Evolutionary conservation across 2,329 filamentous ascomycete genomes (phyloP).

Genomic region (Fusarium begoniae): DNA sequence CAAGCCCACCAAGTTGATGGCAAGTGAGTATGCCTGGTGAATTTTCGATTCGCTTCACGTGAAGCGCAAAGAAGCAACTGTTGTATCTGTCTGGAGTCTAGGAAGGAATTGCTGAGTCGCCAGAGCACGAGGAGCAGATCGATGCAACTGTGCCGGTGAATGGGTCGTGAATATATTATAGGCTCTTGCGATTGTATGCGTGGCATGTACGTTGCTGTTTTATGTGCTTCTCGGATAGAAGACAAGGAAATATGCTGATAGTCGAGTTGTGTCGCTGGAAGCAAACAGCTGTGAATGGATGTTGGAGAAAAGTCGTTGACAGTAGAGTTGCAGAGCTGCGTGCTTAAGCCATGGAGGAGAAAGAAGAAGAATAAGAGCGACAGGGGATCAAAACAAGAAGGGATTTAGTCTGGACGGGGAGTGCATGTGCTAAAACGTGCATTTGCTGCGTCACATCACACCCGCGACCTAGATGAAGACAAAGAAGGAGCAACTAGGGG

Average conservation of each 20-base stretch:
- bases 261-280: neutral
- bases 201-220: neutral
- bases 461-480: conserved; percentile 25
- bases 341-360: conserved; percentile 18
- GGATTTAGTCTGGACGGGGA: conserved; percentile 16
- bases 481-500: conserved; percentile 22
- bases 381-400: conserved; percentile 27
- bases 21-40: neutral
- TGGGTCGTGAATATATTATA: conserved; percentile 12
- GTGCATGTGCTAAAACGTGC: conserved; percentile 35
- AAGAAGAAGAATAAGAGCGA: conserved; percentile 27
- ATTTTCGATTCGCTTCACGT: neutral
- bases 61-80: neutral
- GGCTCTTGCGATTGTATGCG: conserved; percentile 9
- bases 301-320: neutral
- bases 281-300: neutral
- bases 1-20: neutral
- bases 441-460: conserved; percentile 35
- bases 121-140: conserved; percentile 1
- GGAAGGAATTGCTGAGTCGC: neutral
- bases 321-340: conserved; percentile 11
- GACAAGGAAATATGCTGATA: neutral
- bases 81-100: neutral
- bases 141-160: conserved; percentile 1
- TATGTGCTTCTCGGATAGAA: conserved; percentile 1